phyloP scores from a whole-genome alignment of 768 basidiomycete genomes.

The Lactarius trivialis region DNA sequence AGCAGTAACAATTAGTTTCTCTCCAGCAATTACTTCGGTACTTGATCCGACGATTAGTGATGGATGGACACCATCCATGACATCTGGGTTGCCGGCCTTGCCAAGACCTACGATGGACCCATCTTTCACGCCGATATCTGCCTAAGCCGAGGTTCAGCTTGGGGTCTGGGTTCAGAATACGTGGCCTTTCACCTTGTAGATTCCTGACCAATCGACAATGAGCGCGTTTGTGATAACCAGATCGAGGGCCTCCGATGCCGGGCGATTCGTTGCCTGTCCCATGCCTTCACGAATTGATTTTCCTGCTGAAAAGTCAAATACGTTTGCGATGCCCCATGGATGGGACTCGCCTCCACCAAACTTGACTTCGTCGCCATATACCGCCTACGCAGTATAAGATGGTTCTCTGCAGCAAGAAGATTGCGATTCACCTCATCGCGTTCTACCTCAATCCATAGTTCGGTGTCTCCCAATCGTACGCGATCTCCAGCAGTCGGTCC shows the following conservation, averaged over 20 bases:
- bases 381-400: conserved; percentile 43
- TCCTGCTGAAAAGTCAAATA: conserved; percentile 38
- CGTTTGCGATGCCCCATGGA: neutral
- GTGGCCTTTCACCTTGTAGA: conserved; percentile 64
- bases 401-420: neutral
- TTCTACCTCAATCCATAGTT: conserved; percentile 90
- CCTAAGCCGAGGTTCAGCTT: conserved; percentile 40
- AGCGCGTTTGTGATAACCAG: conserved; percentile 94
- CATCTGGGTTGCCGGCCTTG: conserved; percentile 96
- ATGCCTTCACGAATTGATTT: conserved; percentile 95
- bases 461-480: conserved; percentile 82
- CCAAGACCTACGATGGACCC: conserved; percentile 83
- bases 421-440: conserved; percentile 53
- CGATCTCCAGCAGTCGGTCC: conserved; percentile 92
- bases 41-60: conserved; percentile 78
- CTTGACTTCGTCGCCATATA: conserved; percentile 95
- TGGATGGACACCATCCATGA: conserved; percentile 74
- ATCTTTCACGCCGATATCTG: conserved; percentile 87
- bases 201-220: conserved; percentile 91
- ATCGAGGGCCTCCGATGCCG: conserved; percentile 67
- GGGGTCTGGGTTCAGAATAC: neutral
- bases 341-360: conserved; percentile 77
- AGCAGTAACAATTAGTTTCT: conserved; percentile 89
- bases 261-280: conserved; percentile 80
- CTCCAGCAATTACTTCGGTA: conserved; percentile 94